Conservation (phyloP, 1,139 yeast genomes). For the Candida pseudocylindracea region DNA sequence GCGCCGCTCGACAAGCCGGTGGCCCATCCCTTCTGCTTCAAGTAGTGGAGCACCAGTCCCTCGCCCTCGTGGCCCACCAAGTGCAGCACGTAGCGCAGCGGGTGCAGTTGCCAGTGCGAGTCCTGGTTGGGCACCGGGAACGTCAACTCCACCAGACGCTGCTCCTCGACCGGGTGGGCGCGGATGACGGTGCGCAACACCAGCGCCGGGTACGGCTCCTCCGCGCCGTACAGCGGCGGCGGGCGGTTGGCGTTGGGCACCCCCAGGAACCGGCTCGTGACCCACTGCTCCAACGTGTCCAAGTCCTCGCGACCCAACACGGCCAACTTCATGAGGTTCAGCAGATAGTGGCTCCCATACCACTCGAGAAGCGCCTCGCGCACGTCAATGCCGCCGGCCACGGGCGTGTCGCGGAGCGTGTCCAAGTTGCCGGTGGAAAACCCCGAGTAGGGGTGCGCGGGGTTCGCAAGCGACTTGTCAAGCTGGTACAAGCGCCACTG, state of each 20-base stretch:
- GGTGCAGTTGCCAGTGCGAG: slow-evolving; percentile 40
- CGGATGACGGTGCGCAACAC: slow-evolving; percentile 26
- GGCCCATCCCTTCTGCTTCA: slow-evolving; percentile 64
- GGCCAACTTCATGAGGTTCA: slow-evolving; percentile 74
- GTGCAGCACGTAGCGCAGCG: slow-evolving; percentile 54
- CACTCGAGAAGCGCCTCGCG: slow-evolving; percentile 44
- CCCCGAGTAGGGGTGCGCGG: slow-evolving; percentile 49
- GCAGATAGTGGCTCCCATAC: slow-evolving; percentile 37
- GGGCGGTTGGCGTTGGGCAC: slow-evolving; percentile 34
- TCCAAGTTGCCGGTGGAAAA: slow-evolving; percentile 54
- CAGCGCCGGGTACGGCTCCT: slow-evolving; percentile 12
- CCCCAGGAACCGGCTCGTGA: slow-evolving; percentile 37
- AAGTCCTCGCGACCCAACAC: slow-evolving; percentile 65
- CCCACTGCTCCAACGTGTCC: slow-evolving; percentile 52
- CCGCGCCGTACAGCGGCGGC: slow-evolving; percentile 21
- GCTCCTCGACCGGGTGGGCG: slow-evolving; percentile 71
- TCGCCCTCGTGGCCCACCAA: slow-evolving; percentile 80
- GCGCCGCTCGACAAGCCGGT: slow-evolving; percentile 26
- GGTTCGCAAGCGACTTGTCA: slow-evolving; percentile 52
- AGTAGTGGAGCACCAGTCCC: slow-evolving; percentile 53
- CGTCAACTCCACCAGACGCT: slow-evolving; percentile 38
- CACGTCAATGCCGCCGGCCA: slow-evolving; percentile 25
- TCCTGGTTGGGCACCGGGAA: slow-evolving; percentile 56
- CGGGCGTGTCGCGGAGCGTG: slow-evolving; percentile 38
- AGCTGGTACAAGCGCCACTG: slow-evolving; percentile 75